A percentile compares a stretch with the other conserved stretches of the same genome.
phyloP scores from a whole-genome alignment of 805 yeast genomes.

The Kuraishia ogatae region DNA sequence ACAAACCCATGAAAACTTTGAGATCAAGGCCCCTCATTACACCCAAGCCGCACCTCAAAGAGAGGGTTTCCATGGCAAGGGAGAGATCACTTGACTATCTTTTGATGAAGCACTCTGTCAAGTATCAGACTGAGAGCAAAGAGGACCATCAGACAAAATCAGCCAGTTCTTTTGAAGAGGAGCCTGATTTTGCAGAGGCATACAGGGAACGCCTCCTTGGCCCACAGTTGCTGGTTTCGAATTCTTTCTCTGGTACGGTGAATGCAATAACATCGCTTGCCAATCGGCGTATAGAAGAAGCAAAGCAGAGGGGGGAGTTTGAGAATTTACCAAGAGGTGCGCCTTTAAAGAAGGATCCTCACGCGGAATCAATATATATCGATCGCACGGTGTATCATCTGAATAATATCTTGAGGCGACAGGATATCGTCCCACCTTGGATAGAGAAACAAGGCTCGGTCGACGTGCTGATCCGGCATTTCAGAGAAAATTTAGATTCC shows the following conservation, averaged over 20 bases:
- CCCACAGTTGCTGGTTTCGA: constrained; percentile 37
- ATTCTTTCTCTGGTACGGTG: constrained; percentile 32
- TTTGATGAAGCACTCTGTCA: constrained; percentile 29
- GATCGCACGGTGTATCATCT: constrained; percentile 71
- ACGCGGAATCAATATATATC: constrained; percentile 41
- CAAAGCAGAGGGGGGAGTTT: constrained; percentile 64
- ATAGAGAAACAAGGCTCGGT: constrained; percentile 66
- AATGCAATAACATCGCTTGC: constrained; percentile 61
- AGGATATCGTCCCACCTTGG: constrained; percentile 86
- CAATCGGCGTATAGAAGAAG: constrained; percentile 67
- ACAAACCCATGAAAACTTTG: constrained; percentile 25
- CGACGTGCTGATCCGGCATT: constrained; percentile 32
- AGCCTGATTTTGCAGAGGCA: constrained; percentile 45
- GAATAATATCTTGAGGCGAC: constrained; percentile 66
- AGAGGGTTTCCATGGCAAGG: constrained; percentile 49
- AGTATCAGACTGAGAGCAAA: constrained; percentile 3
- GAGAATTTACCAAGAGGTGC: constrained; percentile 55
- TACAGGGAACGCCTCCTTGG: constrained; percentile 60
- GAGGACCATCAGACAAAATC: constrained; percentile 9
- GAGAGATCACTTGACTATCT: constrained; percentile 61
- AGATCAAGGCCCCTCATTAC: constrained; percentile 5
- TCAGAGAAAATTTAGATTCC: constrained; percentile 35
- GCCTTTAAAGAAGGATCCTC: constrained; percentile 32
- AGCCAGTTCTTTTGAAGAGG: constrained; percentile 17
- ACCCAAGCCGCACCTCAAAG: constrained; percentile 14